Evolutionary conservation across 495 filamentous ascomycete genomes (phyloP).

Genomic region (Talaromyces liani): DNA sequence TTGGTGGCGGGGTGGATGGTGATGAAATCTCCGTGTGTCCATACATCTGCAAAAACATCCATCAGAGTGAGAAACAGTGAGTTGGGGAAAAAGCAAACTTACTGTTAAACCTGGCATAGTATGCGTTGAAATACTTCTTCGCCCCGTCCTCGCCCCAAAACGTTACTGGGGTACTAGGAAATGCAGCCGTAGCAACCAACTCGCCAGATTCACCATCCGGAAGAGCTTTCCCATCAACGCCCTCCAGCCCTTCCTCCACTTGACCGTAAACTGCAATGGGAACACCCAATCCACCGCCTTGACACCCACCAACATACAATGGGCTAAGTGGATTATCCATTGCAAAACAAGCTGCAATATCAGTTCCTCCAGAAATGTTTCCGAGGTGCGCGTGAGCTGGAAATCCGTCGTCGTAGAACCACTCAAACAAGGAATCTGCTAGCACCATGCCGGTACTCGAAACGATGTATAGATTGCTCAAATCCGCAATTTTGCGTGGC

Average conservation of each 20-base stretch:
- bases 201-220: conserved; percentile 61
- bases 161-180: conserved; percentile 65
- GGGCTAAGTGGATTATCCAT: conserved; percentile 61
- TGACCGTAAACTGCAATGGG: conserved; percentile 61
- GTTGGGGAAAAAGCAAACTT: not conserved
- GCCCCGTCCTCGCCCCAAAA: conserved; percentile 59
- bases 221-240: conserved; percentile 45
- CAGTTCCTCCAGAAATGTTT: conserved; percentile 74
- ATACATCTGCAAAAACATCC: conserved; percentile 40
- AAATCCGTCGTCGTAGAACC: conserved; percentile 79
- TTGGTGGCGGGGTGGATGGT: conserved; percentile 59
- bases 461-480: conserved; percentile 50
- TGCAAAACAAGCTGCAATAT: conserved; percentile 67
- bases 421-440: conserved; percentile 62
- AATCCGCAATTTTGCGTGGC: conserved; percentile 54
- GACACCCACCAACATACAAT: conserved; percentile 64
- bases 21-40: conserved; percentile 78
- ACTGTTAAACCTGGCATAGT: conserved; percentile 62
- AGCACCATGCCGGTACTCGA: conserved; percentile 74
- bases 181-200: conserved; percentile 58
- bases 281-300: conserved; percentile 56
- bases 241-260: conserved; percentile 42
- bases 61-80: too few relatives aligned
- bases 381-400: conserved; percentile 52
- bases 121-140: conserved; percentile 57